Percentiles rank a stretch among this genome's conserved stretches.
These are phyloP conservation scores for Aeschynomene evenia DNA, from an alignment of 306 rosid genomes.

Conservation along the genomic window DNA sequence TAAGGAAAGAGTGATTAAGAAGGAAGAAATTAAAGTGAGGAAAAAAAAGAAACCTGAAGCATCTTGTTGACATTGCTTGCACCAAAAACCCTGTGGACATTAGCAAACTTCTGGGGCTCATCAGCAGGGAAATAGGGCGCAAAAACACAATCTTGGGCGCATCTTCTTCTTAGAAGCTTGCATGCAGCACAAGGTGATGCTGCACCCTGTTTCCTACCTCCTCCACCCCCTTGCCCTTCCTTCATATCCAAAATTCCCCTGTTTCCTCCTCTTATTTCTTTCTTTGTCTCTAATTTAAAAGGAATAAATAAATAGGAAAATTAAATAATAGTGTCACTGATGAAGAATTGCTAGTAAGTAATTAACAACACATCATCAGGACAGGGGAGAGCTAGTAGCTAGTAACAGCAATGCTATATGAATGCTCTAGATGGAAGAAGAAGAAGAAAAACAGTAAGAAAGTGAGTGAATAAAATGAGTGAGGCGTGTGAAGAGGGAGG, in stretches of 20 bases:
- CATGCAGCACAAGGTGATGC: slow-evolving; percentile 86
- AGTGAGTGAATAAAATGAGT: slow-evolving; percentile 3
- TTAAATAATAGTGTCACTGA: background rate
- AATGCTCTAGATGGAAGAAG: background rate
- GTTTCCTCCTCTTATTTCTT: background rate
- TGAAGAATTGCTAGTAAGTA: background rate
- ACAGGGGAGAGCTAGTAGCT: background rate
- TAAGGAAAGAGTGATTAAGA: background rate
- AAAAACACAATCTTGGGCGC: slow-evolving; percentile 73
- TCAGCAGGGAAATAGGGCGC: slow-evolving; percentile 85
- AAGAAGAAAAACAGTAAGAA: background rate
- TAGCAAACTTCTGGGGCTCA: slow-evolving; percentile 77
- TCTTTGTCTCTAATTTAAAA: no score
- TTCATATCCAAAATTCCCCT: slow-evolving; percentile 45
- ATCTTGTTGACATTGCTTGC: slow-evolving; percentile 90
- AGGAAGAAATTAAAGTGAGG: background rate
- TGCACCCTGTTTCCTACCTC: slow-evolving; percentile 61
- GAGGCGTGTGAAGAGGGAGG: background rate
- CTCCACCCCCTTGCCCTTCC: slow-evolving; percentile 21
- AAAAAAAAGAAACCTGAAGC: slow-evolving; percentile 66
- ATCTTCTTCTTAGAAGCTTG: slow-evolving; percentile 71
- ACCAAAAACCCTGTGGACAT: slow-evolving; percentile 85
- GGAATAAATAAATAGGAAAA: background rate
- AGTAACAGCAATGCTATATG: no score
- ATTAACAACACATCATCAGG: no score